Base-by-base conservation (phyloP, 345 rosid genomes). In the Gossypium longicalyx region DNA sequence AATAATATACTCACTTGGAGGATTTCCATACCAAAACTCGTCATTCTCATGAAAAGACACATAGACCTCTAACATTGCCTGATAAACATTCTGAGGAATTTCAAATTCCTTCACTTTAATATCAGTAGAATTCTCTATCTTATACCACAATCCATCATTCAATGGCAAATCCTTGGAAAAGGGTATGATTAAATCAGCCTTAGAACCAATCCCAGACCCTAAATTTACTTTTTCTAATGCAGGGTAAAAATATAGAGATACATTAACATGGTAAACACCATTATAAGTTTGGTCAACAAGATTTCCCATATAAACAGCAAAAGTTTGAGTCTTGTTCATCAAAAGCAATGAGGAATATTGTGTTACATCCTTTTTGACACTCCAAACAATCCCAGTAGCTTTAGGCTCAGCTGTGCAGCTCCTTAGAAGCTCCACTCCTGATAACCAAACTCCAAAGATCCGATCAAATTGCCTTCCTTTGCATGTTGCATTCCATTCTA, bases 361-460 rank as follows among this genome's bases (percentile, higher is more conserved):
- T 0, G 94, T 91, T 12, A 94, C 81, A 76, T 91, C 97, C 86
- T 94, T 93, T 72, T 80, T 67, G 0, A 90, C 93, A 1, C 80
- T 87, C 98, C 98, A 93, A 20, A 89, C 58, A 22, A 86, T 90
- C 2, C 97, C 98, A 48, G 80, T 87, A 0, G 85, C 61, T 8
- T 75, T 85, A 20, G 97, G 98, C 87, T 94, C 97, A 12, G 96
- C 98, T 16, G 97, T 87, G 82, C 98, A 94, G 84, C 98, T 88
- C 67, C 98, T 83, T 73, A 94, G 90, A 83, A 94, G 86, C 91
- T 94, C 98, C 0, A 89, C 93, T 0, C 97, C 97, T 23, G 85
- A 86, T 7, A 94, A 82, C 98, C 97, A 94, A 51, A 91, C 83
- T 0, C 94, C 98, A 66, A 91, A 90, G 3, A 94, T 94, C 15